Evolutionary conservation across 1,284 basidiomycete species (phyloP).

Genomic region (Salmacisia buchloeana): DNA sequence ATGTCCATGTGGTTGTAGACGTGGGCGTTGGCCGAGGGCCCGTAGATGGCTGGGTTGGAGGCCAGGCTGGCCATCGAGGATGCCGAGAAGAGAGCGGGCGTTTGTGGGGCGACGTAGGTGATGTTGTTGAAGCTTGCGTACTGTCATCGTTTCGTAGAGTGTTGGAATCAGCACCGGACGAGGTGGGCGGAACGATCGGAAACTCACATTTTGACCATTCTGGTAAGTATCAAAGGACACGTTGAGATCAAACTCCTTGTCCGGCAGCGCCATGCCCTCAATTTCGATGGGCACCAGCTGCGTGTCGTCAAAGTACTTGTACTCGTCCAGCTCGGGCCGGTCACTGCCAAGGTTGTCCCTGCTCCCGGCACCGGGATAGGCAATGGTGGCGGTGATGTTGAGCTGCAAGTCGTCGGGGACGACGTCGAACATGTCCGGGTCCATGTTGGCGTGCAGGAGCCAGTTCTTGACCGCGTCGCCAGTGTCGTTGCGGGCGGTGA

Average conservation of each 20-base stretch:
- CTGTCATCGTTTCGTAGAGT: not conserved
- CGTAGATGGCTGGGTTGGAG: conserved; percentile 15
- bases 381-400: conserved; percentile 39
- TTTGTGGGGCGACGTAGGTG: conserved; percentile 24
- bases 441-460: conserved; percentile 84
- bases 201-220: conserved; percentile 32
- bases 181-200: not conserved
- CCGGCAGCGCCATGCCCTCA: conserved; percentile 47
- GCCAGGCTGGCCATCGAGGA: conserved; percentile 59
- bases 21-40: conserved; percentile 55
- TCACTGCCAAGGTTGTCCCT: conserved; percentile 16
- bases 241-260: conserved; percentile 50
- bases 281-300: conserved; percentile 51
- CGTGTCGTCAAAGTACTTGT: conserved; percentile 53
- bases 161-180: not conserved
- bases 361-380: conserved; percentile 31
- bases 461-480: conserved; percentile 62
- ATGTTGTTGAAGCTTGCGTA: conserved; percentile 53
- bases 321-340: conserved; percentile 27
- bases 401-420: conserved; percentile 37
- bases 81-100: conserved; percentile 14
- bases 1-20: conserved; percentile 70
- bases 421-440: conserved; percentile 56
- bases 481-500: conserved; percentile 80
- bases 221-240: conserved; percentile 55